Percentiles rank a stretch among this genome's conserved stretches.
phyloP scores from a whole-genome alignment of 345 rosid genomes.

The Populus nigra region DNA sequence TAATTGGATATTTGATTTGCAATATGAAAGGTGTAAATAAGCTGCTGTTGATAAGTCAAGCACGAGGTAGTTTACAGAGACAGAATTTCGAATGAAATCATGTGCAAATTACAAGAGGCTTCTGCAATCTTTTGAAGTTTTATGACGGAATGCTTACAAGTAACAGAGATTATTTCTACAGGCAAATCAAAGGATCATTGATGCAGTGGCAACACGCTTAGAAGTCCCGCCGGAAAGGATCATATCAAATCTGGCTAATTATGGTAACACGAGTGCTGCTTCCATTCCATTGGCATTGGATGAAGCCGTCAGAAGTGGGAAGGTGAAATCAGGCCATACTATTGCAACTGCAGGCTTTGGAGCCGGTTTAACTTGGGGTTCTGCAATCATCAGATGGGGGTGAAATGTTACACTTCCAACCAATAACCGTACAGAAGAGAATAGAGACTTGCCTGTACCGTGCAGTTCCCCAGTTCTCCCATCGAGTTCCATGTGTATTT shows the following conservation, averaged over 20 bases:
- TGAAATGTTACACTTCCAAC: constrained; percentile 27
- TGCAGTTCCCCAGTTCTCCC: constrained; percentile 15
- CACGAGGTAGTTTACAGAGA: neutral
- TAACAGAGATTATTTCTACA: constrained; percentile 34
- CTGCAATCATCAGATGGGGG: constrained; percentile 84
- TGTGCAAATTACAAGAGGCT: neutral
- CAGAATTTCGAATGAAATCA: neutral
- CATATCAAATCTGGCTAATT: constrained; percentile 78
- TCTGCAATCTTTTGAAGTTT: neutral
- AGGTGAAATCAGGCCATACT: constrained; percentile 72
- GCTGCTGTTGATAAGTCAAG: neutral
- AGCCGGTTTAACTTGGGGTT: constrained; percentile 96
- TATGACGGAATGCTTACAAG: neutral
- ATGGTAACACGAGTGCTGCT: constrained; percentile 91
- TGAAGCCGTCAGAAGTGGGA: constrained; percentile 83
- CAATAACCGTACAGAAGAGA: constrained; percentile 5
- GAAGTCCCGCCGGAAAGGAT: constrained; percentile 74
- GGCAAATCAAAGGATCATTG: constrained; percentile 98
- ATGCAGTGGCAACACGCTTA: constrained; percentile 77
- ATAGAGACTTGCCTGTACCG: constrained; percentile 7
- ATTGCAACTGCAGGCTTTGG: constrained; percentile 89
- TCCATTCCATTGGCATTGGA: constrained; percentile 93
- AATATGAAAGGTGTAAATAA: neutral
- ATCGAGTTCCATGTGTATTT: constrained; percentile 4
- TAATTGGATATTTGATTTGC: neutral